A percentile compares a stretch with the other conserved stretches of the same genome.
Conservation (phyloP, 2,329 filamentous ascomycete species). For the Penicillium concentricum region DNA sequence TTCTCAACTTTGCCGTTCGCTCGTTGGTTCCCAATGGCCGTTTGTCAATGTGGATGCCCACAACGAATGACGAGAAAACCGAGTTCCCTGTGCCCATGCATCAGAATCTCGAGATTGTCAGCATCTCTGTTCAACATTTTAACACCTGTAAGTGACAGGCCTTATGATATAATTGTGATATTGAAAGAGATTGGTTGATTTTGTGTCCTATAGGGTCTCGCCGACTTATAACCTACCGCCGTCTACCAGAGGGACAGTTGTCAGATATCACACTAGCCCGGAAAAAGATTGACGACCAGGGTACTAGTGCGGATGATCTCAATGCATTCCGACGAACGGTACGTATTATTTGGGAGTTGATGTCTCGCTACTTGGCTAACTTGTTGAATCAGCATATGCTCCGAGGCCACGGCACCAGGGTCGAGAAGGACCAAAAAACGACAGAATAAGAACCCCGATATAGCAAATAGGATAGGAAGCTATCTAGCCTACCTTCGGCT, state of each 20-base stretch:
- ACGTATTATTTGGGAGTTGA: background rate
- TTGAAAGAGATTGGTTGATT: background rate
- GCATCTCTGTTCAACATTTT: conserved; percentile 80
- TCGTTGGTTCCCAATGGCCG: conserved; percentile 77
- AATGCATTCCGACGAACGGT: conserved; percentile 64
- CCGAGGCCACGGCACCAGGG: conserved; percentile 6
- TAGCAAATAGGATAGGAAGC: background rate
- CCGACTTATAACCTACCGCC: conserved; percentile 79
- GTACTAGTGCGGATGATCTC: conserved; percentile 61
- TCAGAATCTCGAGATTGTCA: conserved; percentile 69
- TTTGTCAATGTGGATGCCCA: conserved; percentile 96
- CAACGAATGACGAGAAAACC: conserved; percentile 73
- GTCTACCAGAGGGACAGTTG: conserved; percentile 60
- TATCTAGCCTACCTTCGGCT: background rate
- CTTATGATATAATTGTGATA: background rate
- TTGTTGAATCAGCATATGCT: conserved; percentile 3
- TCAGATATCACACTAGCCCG: conserved; percentile 32
- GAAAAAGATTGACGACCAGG: conserved; percentile 38
- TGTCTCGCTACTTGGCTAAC: background rate
- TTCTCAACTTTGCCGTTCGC: conserved; percentile 75
- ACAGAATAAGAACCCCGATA: background rate
- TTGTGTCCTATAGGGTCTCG: conserved; percentile 66
- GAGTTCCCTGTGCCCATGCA: conserved; percentile 77
- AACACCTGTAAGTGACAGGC: conserved; percentile 69
- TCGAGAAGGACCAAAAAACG: background rate